Evolutionary conservation across 2,329 filamentous ascomycete genomes (phyloP).

Genomic region (Neocatenulostroma microsporum): DNA sequence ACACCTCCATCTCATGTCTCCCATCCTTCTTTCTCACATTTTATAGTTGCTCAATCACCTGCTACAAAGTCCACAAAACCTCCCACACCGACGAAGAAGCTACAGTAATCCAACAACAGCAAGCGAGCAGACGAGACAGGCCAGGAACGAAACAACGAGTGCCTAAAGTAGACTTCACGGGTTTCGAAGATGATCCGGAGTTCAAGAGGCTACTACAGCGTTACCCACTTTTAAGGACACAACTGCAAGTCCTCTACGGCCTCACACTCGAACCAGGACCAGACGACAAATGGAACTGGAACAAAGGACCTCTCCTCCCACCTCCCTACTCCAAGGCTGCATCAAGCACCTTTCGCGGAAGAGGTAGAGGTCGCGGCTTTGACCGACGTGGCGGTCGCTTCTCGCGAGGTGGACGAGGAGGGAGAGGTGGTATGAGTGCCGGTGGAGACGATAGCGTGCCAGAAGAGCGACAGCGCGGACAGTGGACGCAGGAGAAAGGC

Average conservation of each 20-base stretch:
- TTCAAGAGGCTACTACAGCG: slow-evolving; percentile 27
- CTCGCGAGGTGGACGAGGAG: slow-evolving; percentile 15
- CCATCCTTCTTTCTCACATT: slow-evolving; percentile 9
- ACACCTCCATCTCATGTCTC: background rate
- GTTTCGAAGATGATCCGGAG: slow-evolving; percentile 27
- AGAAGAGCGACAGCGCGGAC: slow-evolving; percentile 21
- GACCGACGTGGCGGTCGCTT: too few relatives aligned
- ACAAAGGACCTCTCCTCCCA: slow-evolving; percentile 15
- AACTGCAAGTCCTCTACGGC: slow-evolving; percentile 29
- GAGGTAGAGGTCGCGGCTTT: slow-evolving; percentile 10
- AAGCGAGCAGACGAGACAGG: slow-evolving; percentile 9
- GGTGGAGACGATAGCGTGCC: slow-evolving; percentile 3
- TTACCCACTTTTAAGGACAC: slow-evolving; percentile 27
- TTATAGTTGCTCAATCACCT: slow-evolving; percentile 32
- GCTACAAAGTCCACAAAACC: slow-evolving; percentile 32
- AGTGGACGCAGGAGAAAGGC: slow-evolving; percentile 33
- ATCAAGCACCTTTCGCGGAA: too few relatives aligned
- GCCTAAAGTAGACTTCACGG: slow-evolving; percentile 23
- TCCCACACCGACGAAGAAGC: slow-evolving; percentile 21
- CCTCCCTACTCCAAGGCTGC: too few relatives aligned
- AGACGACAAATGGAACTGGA: slow-evolving; percentile 23
- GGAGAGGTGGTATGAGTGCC: slow-evolving; percentile 8
- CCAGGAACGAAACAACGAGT: slow-evolving; percentile 19
- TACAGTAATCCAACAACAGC: slow-evolving; percentile 1
- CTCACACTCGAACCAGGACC: slow-evolving; percentile 30